Evolutionary conservation across 352 stramenopile species (phyloP), one percentile per base, ranked within the genome.

Genomic region (Aphanomyces euteiches): DNA sequence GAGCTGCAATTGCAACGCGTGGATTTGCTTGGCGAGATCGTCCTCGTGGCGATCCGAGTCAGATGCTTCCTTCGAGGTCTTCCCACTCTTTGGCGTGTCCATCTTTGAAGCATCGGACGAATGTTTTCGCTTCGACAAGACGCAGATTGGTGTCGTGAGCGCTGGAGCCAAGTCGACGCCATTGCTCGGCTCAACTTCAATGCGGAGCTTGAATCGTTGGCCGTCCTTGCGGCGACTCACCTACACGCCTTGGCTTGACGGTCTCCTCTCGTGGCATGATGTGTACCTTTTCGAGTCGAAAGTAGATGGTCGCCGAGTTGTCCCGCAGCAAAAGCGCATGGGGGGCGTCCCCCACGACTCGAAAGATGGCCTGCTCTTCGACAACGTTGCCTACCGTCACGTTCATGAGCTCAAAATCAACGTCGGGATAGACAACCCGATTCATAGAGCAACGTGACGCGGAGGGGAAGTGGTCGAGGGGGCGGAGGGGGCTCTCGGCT

Each of bases 261-360:
- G 43, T 50, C 28, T 50, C 10, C 17, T 50, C 1, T n/a, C 43
- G 10, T 50, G 43, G 43, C 17, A 12, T n/a, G 17, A 12, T n/a
- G 17, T 50, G 43, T 50, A 50, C 43, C 43, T 50, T 50, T 50
- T 50, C 43, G 43, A 50, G 43, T 12, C 43, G 43, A 50, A 50
- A 50, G 43, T 50, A n/a, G 43, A 50, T n/a, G 1, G 43, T 50
- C 10, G 43, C 43, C 1, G 1, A n/a, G 43, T n/a, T n/a, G 43
- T n/a, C 43, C 10, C 43, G 43, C 43, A 50, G 10, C 10, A 12
- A n/a, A 50, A 50, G 10, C 17, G 43, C 10, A 1, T 12, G 10
- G 10, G 43, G 17, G 10, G 43, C 43, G 43, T 50, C 43, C 10
- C 43, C 43, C 10, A 50, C 43, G 10, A 50, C 43, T 12, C 43